phyloP scores from a whole-genome alignment of 2,329 filamentous ascomycete species.

The Alternaria gaisen region DNA sequence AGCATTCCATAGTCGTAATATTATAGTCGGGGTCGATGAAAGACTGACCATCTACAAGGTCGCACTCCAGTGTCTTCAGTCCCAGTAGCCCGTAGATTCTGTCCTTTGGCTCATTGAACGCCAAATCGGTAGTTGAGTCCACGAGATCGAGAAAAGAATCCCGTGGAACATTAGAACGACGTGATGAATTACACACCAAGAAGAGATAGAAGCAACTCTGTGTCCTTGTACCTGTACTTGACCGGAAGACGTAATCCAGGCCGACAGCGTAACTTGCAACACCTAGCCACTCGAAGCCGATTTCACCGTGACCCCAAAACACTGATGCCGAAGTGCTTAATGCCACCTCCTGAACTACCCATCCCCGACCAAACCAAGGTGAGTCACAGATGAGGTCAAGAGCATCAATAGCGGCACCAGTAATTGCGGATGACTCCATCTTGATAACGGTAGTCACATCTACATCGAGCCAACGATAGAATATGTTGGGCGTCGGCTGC shows the following conservation, averaged over 20 bases:
- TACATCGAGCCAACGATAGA: neutral
- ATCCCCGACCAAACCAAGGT: neutral
- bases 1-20: neutral
- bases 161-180: too few relatives aligned
- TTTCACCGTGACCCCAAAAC: neutral
- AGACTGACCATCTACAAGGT: neutral
- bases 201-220: too few relatives aligned
- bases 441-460: neutral
- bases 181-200: too few relatives aligned
- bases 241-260: too few relatives aligned
- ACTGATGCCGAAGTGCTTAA: neutral
- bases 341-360: neutral
- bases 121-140: accelerated
- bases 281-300: neutral
- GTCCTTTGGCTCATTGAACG: neutral
- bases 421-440: neutral
- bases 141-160: neutral
- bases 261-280: too few relatives aligned
- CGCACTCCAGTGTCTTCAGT: neutral
- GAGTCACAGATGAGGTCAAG: neutral
- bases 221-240: too few relatives aligned
- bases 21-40: neutral
- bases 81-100: neutral
- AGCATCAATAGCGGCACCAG: neutral
- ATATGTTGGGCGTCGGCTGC: too few relatives aligned